A percentile compares a stretch with the other conserved stretches of the same genome.
phyloP scores from a whole-genome alignment of 805 yeast genomes.

The Saccharomycopsis sp. region DNA sequence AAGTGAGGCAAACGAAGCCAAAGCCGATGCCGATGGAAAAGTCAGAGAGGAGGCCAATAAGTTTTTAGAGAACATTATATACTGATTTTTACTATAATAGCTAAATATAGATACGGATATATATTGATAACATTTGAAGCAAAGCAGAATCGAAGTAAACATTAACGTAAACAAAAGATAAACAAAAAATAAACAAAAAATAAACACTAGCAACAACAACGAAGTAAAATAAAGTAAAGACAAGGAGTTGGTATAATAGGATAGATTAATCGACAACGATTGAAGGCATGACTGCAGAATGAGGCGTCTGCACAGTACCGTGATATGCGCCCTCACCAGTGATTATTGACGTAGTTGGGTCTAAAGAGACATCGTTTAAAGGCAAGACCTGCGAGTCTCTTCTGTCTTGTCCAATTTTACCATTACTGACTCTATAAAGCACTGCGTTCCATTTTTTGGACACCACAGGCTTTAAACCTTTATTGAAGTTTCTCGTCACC shows the following conservation, averaged over 20 bases:
- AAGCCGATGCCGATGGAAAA: not conserved
- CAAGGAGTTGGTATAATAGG: too few relatives aligned
- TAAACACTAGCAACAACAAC: not conserved
- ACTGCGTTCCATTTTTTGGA: slow-evolving; percentile 6
- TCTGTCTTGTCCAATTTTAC: not conserved
- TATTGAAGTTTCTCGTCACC: slow-evolving; percentile 15
- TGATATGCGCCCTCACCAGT: not conserved
- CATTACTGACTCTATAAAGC: not conserved
- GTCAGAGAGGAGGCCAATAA: slow-evolving; percentile 5
- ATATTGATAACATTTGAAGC: too few relatives aligned
- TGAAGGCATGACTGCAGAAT: slow-evolving; percentile 10
- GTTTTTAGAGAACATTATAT: slow-evolving; percentile 8
- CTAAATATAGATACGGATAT: not conserved
- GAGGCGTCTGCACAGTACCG: slow-evolving; percentile 1
- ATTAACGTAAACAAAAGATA: not conserved
- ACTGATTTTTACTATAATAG: not conserved
- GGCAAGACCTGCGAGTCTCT: not conserved
- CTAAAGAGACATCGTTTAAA: not conserved
- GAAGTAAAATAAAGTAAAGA: too few relatives aligned
- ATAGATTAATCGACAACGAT: slow-evolving; percentile 10
- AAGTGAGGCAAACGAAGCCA: not conserved
- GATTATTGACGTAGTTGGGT: not conserved
- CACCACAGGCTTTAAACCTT: slow-evolving; percentile 20
- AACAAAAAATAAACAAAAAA: slow-evolving; percentile 4
- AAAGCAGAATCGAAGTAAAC: not conserved